Conservation (phyloP, 441 rosid species). For the Mallotus japonicus region DNA sequence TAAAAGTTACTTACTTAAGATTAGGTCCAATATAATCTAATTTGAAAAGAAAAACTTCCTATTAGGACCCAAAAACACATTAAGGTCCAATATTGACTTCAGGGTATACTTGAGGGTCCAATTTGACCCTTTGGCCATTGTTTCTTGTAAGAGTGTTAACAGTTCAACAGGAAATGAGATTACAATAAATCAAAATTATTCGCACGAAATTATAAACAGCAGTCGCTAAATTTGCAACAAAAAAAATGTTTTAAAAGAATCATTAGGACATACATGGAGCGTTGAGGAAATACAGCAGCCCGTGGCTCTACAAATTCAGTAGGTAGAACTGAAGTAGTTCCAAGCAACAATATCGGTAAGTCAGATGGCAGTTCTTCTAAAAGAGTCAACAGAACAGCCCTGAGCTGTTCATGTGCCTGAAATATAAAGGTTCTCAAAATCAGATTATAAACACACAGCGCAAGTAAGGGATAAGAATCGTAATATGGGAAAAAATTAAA, state of each 20-base stretch:
- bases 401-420: conserved; percentile 97
- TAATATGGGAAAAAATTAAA: too few relatives aligned
- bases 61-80: too few relatives aligned
- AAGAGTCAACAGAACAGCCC: conserved; percentile 84
- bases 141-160: not conserved
- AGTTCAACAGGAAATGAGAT: not conserved
- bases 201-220: not conserved
- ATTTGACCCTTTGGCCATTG: too few relatives aligned
- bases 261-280: conserved; percentile 62
- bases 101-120: too few relatives aligned
- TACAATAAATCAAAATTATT: not conserved
- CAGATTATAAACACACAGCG: not conserved
- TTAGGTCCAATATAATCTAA: too few relatives aligned
- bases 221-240: conserved; percentile 14
- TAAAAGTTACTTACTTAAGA: too few relatives aligned
- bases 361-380: conserved; percentile 94
- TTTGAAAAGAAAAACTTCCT: too few relatives aligned
- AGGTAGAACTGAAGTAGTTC: conserved; percentile 57
- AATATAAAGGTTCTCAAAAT: conserved; percentile 31
- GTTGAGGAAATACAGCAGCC: conserved; percentile 61
- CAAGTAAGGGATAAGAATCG: not conserved
- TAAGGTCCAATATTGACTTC: too few relatives aligned
- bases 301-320: conserved; percentile 52
- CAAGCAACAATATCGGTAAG: conserved; percentile 81
- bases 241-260: conserved; percentile 5